phyloP scores from a whole-genome alignment of 2,329 filamentous ascomycete genomes.

The Aspergillus flavus region DNA sequence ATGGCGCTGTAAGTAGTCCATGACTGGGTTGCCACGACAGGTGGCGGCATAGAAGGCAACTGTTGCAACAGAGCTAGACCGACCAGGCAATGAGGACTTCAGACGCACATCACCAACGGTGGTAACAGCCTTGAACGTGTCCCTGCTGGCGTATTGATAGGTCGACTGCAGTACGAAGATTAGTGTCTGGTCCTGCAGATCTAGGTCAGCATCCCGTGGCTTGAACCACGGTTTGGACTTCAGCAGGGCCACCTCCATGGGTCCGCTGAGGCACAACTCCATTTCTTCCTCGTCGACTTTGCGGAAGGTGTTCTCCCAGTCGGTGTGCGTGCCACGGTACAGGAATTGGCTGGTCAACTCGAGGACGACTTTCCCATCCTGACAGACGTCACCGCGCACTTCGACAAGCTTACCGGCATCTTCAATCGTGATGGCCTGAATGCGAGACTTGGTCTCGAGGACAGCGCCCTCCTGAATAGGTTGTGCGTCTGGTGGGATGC shows the following conservation, averaged over 20 bases:
- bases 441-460: constrained; percentile 87
- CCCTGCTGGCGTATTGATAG: constrained; percentile 92
- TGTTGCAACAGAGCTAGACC: constrained; percentile 92
- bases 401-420: constrained; percentile 99
- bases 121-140: constrained; percentile 85
- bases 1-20: constrained; percentile 92
- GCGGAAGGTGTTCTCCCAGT: constrained; percentile 98
- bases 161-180: constrained; percentile 95
- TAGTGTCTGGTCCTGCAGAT: constrained; percentile 88
- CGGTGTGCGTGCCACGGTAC: constrained; percentile 88
- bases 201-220: constrained; percentile 78
- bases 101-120: constrained; percentile 90
- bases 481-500: constrained; percentile 94
- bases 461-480: constrained; percentile 95
- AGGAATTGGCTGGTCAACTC: constrained; percentile 98
- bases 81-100: constrained; percentile 86
- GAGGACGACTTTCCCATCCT: constrained; percentile 86
- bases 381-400: constrained; percentile 91
- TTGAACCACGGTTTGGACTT: constrained; percentile 98
- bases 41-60: constrained; percentile 91
- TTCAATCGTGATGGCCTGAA: constrained; percentile 98
- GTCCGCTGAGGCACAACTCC: constrained; percentile 83
- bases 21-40: constrained; percentile 93
- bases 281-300: constrained; percentile 94
- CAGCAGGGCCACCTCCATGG: constrained; percentile 89